Conservation (phyloP, 129 eudicot species). For the Kitagawia praeruptora region DNA sequence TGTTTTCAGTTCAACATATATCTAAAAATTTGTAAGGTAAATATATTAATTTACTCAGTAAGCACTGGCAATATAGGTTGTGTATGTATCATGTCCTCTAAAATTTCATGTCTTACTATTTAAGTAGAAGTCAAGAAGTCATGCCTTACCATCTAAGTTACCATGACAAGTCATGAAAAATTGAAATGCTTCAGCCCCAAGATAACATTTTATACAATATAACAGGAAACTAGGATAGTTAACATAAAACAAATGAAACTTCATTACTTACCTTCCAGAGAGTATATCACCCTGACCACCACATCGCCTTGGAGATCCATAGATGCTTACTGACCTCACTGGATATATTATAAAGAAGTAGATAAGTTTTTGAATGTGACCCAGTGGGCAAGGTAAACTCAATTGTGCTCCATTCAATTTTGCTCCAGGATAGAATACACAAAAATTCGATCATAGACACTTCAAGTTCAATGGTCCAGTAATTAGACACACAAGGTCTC, state of each 20-base stretch:
- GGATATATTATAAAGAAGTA: conserved; percentile 12
- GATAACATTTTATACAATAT: background rate
- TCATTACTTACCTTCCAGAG: conserved; percentile 67
- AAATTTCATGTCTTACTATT: background rate
- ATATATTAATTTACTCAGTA: background rate
- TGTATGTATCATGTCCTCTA: background rate
- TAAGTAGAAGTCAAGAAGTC: background rate
- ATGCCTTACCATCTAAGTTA: background rate
- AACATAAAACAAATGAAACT: background rate
- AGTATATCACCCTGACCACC: conserved; percentile 99
- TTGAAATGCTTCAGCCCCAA: background rate
- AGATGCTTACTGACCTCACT: conserved; percentile 72
- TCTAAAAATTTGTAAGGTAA: background rate
- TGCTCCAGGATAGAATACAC: background rate
- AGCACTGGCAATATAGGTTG: background rate
- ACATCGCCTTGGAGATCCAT: conserved; percentile 95
- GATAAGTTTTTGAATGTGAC: background rate
- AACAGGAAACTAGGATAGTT: background rate
- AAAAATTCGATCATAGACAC: background rate
- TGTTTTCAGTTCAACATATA: background rate
- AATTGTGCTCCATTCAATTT: background rate
- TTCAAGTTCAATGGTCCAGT: background rate
- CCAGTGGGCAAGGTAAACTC: background rate
- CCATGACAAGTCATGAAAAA: background rate
- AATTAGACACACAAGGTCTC: background rate